Base-by-base conservation (phyloP, 768 basidiomycete genomes). In the Tricholoma sp. region DNA sequence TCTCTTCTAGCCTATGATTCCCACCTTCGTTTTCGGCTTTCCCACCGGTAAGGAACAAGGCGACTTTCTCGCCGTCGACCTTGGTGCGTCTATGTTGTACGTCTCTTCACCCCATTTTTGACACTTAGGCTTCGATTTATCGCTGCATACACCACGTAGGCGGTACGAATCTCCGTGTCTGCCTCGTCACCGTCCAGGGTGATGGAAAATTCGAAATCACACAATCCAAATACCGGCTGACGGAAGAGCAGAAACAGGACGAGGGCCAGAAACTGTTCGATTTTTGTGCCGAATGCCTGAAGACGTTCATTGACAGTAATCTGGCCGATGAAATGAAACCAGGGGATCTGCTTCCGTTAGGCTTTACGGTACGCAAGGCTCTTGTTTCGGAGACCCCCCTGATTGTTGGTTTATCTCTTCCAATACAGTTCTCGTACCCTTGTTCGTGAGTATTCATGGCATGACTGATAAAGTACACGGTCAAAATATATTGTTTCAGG, bases 161-260 rank as follows among this genome's bases (percentile, higher is more conserved):
- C 52, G 95, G 95, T 32, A 98, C 96, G 21, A 98, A 99, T 68
- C 82, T 99, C n/a, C 94, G 97, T 45, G 97, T 98, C 45, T 99
- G 97, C 74, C 87, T 97, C 45, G 96, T 99, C 51, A 90, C 86
- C 27, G 77, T 99, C 2, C 85, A 89, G 63, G 97, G 97, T 22
- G 82, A 86, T 9, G 96, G 97, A 58, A 95, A 96, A 76, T 99
- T 98, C 70, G 94, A 98, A 74, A 89, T 99, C 63, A 94, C 94
- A 0, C 96, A 98, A 69, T 89, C 94, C 34, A 99, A 99, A 72
- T 98, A 98, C 73, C 89, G 95, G 52, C 83, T 99, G 46, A 86
- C 91, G 0, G 97, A 99, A 67, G 97, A 98, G 66, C 97, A 98
- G 71, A 99, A 99, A 72, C 94, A 97, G 58, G 92, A 91, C 6